These are phyloP conservation scores for Neopestalotiopsis clavispora DNA, from an alignment of 2,329 filamentous ascomycete genomes.

Conservation along the genomic window DNA sequence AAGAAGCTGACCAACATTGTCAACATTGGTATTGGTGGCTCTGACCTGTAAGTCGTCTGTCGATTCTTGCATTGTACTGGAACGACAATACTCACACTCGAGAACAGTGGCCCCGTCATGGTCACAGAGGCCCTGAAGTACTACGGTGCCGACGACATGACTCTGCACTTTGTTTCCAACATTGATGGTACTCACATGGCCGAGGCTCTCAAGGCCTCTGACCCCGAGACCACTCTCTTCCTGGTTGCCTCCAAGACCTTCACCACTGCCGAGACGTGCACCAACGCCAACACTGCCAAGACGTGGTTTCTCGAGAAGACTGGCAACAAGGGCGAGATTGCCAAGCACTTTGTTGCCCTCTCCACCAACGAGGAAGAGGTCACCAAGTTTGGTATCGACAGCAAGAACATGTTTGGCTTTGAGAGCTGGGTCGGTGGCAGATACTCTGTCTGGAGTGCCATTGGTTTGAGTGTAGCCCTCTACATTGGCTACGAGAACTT, in stretches of 20 bases:
- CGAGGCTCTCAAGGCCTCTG: constrained; percentile 84
- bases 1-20: constrained; percentile 97
- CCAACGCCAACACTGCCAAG: constrained; percentile 98
- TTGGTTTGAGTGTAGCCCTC: constrained; percentile 90
- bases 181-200: constrained; percentile 98
- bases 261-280: constrained; percentile 95
- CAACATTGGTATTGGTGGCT: constrained; percentile 98
- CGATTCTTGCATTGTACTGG: background rate
- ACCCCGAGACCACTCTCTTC: constrained; percentile 99
- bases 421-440: constrained; percentile 98
- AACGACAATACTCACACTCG: background rate
- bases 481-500: constrained; percentile 99
- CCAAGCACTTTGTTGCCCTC: constrained; percentile 98
- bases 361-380: constrained; percentile 96
- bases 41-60: constrained; percentile 82
- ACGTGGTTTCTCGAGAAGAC: constrained; percentile 90
- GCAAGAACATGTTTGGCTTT: constrained; percentile 99
- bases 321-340: constrained; percentile 79
- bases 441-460: constrained; percentile 99
- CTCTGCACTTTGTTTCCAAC: constrained; percentile 98
- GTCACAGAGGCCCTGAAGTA: constrained; percentile 96
- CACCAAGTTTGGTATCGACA: constrained; percentile 97
- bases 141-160: constrained; percentile 85
- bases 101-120: constrained; percentile 88
- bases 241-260: constrained; percentile 99